Evolutionary conservation across 495 filamentous ascomycete species (phyloP), one percentile per base, ranked within the genome.

Genomic region (Podospora australis): DNA sequence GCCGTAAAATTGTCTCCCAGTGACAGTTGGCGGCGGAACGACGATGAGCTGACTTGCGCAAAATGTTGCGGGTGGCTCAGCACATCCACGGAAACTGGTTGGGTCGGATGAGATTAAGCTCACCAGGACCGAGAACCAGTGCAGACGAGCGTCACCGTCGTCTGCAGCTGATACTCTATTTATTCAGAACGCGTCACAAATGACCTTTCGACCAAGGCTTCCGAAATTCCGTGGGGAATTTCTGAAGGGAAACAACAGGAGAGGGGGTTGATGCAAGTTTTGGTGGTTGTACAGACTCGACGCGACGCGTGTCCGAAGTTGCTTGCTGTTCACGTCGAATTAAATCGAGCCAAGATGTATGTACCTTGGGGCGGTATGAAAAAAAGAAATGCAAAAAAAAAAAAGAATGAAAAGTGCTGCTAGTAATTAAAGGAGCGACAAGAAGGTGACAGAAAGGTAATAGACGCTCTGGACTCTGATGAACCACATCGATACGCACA

Each of bases 61-160:
- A 11, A 22, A 36, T 11, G 20, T 32, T 17, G 20, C 28, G 52
- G 34, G 44, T 24, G 48, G 53, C 39, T 25, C 48, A 34, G 46
- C 44, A 44, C n/a, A n/a, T n/a, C n/a, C n/a, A n/a, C 6, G 47
- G n/a, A 23, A 49, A 21, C 21, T 24, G 35, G 19, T 25, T 6
- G 28, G 17, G 24, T 30, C 28, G 41, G 19, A 46, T 23, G 46
- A 34, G 48, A 52, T 44, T 41, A 39, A 50, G 57, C 70, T 60
- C 67, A 75, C 75, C 66, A 63, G 61, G 54, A n/a, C 64, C 58
- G 69, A 75, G 73, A 75, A 66, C 9, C 74, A 76, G 70, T 58
- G 70, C 75, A 78, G 75, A 78, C 74, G 73, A 74, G 56, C 56
- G 52, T 54, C 50, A 55, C 55, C 40, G 59, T 75, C 74, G 74